Base-by-base conservation (phyloP, 78 protist species). In the Planoprotostelium fungivorum region DNA sequence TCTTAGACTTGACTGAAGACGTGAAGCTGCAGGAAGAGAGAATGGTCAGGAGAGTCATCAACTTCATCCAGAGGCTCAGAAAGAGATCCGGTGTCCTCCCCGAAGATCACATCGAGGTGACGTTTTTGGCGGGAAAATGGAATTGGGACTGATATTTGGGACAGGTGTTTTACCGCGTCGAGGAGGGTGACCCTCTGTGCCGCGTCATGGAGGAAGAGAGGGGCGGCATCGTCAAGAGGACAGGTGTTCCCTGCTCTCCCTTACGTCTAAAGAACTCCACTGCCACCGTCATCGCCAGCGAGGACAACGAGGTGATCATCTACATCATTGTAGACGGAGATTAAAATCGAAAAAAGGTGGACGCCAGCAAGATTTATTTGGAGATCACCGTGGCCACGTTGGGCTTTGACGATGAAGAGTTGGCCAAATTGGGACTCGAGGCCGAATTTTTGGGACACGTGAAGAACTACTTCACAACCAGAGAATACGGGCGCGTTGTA, bases 1-100 rank as follows among this genome's bases (percentile, higher is more conserved):
- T 96, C 38, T 38, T 96, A 38, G 95, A 96, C 92, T 38, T 84
- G 1, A 38, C 0, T 0, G 88, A 83, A 31, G 94, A 90, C 36
- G 92, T 38, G 37, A 39, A 0, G 35, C 89, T 97, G 89, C 38
- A 85, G 16, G 89, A 86, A 38, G 92, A 85, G 87, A 98, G 98
- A 37, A 0, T 83, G 28, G 96, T 98, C 25, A 93, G 99, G 1
- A 97, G 96, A 90, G 31, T 98, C 0, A 38, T 91, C 85, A 90
- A 91, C 36, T 94, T 96, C 23, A 93, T 99, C 34, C 99, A 98
- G 97, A 85, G 95, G 86, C 93, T 98, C 84, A 94, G 99, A 87
- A 99, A 99, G 96, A 89, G 85, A 92, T 31, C 84, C 38, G 94
- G 92, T 63, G 51, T 92, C 35, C 38, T 34, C 37, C 87, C 91